Evolutionary conservation across 345 rosid genomes (phyloP).

Genomic region (Euphorbia pulcherrima): DNA sequence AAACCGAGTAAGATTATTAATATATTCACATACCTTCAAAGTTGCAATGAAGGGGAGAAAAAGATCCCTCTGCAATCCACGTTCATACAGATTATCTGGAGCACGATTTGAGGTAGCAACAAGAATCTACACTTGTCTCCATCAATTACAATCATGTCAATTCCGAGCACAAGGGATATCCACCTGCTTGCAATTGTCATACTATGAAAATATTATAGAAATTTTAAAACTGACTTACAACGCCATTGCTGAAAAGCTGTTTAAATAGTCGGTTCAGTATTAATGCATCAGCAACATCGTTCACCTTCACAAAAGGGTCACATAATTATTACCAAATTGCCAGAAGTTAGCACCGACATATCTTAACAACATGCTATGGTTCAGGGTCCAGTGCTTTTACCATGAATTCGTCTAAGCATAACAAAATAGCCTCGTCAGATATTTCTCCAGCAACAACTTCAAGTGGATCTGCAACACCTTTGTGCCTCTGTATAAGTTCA

Average conservation of each 20-base stretch:
- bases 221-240: constrained; percentile 46
- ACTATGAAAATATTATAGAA: background rate
- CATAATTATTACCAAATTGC: constrained; percentile 6
- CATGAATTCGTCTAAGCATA: constrained; percentile 96
- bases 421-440: constrained; percentile 78
- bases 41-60: constrained; percentile 84
- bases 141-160: constrained; percentile 30
- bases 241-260: constrained; percentile 79
- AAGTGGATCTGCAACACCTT: constrained; percentile 89
- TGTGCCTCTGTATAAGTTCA: constrained; percentile 69
- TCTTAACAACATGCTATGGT: constrained; percentile 2
- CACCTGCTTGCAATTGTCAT: constrained; percentile 3
- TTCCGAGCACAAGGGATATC: constrained; percentile 15
- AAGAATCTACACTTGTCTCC: constrained; percentile 70
- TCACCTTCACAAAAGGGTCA: constrained; percentile 50
- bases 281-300: constrained; percentile 97
- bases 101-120: constrained; percentile 95
- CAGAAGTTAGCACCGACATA: background rate
- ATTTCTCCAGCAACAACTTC: constrained; percentile 97
- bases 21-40: constrained; percentile 52
- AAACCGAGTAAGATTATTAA: constrained; percentile 3
- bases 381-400: constrained; percentile 34
- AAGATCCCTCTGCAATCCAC: constrained; percentile 97
- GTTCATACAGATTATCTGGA: constrained; percentile 96
- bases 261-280: constrained; percentile 79